A percentile compares a stretch with the other conserved stretches of the same genome.
Evolutionary conservation across 1,139 yeast species (phyloP).

Genomic region (Nakaseomyces delphensis): DNA sequence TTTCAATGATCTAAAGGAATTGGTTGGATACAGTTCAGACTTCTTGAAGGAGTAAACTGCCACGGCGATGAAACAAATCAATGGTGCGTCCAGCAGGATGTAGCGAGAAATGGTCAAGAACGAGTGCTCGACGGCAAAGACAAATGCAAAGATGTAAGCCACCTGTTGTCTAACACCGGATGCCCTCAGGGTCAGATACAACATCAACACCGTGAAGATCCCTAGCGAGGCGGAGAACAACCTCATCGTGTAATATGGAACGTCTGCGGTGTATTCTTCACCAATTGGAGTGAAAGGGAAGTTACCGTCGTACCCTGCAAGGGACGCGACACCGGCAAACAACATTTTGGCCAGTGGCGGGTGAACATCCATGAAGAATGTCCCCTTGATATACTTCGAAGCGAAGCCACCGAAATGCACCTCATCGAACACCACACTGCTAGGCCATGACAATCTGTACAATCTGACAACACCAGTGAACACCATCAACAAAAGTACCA

Average conservation of each 20-base stretch:
- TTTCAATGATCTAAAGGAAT: conserved; percentile 60
- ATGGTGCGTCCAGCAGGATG: conserved; percentile 84
- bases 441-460: conserved; percentile 54
- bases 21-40: conserved; percentile 73
- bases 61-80: conserved; percentile 83
- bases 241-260: conserved; percentile 80
- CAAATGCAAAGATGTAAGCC: conserved; percentile 56
- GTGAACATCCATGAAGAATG: conserved; percentile 84
- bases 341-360: conserved; percentile 91
- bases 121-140: conserved; percentile 77
- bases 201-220: conserved; percentile 62
- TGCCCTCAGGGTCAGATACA: conserved; percentile 73
- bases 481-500: conserved; percentile 44
- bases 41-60: conserved; percentile 72
- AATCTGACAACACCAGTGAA: conserved; percentile 53
- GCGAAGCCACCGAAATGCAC: conserved; percentile 80
- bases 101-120: conserved; percentile 82
- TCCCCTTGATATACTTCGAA: conserved; percentile 60
- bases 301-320: conserved; percentile 73
- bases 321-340: conserved; percentile 63
- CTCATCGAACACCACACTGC: conserved; percentile 88
- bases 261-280: conserved; percentile 45
- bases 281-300: conserved; percentile 70
- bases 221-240: conserved; percentile 78
- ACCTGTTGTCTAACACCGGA: conserved; percentile 80